Evolutionary conservation across 2,329 filamentous ascomycete genomes (phyloP).

Genomic region (Penicillium vulpinum): DNA sequence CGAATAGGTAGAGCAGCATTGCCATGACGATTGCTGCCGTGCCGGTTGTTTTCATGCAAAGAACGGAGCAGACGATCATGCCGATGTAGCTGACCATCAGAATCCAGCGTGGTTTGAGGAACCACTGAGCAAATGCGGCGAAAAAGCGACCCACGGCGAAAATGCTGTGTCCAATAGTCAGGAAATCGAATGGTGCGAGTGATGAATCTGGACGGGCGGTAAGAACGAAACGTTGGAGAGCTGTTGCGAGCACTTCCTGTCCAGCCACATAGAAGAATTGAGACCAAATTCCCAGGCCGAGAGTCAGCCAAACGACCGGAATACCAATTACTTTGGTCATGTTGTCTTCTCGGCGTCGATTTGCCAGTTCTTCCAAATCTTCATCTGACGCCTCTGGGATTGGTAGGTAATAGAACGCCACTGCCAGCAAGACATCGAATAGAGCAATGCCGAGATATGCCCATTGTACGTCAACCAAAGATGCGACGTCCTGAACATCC

Average conservation of each 20-base stretch:
- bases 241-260: slow-evolving; percentile 57
- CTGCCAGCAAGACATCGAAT: slow-evolving; percentile 59
- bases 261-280: slow-evolving; percentile 63
- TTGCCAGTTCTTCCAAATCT: slow-evolving; percentile 58
- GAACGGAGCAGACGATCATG: slow-evolving; percentile 52
- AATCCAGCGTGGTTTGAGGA: slow-evolving; percentile 60
- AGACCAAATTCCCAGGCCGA: slow-evolving; percentile 55
- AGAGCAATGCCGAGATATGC: slow-evolving; percentile 64
- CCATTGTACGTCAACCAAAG: slow-evolving; percentile 63
- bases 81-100: slow-evolving; percentile 56
- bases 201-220: slow-evolving; percentile 38
- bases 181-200: slow-evolving; percentile 44
- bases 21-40: slow-evolving; percentile 49
- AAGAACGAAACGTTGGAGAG: slow-evolving; percentile 48
- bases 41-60: slow-evolving; percentile 53
- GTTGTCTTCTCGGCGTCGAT: slow-evolving; percentile 53
- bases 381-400: slow-evolving; percentile 63
- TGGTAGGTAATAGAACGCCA: slow-evolving; percentile 62
- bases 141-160: slow-evolving; percentile 62
- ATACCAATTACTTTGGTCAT: slow-evolving; percentile 47
- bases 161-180: slow-evolving; percentile 57
- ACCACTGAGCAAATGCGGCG: slow-evolving; percentile 53
- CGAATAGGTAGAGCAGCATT: slow-evolving; percentile 59
- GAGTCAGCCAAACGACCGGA: slow-evolving; percentile 57
- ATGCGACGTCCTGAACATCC: slow-evolving; percentile 48